phyloP scores from a whole-genome alignment of 73 alveolate species.

The Breviolum minutum region DNA sequence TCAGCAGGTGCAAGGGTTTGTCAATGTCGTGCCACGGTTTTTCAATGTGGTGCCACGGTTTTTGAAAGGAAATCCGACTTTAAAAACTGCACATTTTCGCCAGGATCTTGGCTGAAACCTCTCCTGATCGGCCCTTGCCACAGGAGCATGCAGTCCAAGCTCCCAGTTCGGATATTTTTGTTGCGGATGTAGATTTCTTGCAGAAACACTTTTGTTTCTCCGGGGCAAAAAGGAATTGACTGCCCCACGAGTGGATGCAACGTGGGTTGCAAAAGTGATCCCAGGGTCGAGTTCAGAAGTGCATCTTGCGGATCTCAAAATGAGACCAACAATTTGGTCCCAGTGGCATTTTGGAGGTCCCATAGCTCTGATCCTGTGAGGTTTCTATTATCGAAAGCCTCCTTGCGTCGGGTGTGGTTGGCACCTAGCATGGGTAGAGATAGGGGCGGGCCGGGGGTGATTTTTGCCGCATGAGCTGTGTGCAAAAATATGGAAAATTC shows the following conservation, averaged over 20 bases:
- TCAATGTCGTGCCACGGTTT: no score
- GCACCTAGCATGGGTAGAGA: neutral
- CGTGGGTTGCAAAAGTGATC: no score
- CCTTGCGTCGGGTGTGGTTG: constrained; percentile 19
- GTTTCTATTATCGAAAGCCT: constrained; percentile 29
- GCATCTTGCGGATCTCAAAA: no score
- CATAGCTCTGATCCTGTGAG: neutral
- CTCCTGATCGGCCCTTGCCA: constrained; percentile 47
- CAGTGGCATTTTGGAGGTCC: no score
- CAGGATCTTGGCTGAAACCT: constrained; percentile 77
- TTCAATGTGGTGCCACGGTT: neutral
- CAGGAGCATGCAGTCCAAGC: constrained; percentile 4
- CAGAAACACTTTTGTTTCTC: no score
- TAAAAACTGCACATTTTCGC: neutral
- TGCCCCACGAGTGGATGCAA: no score
- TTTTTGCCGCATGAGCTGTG: no score
- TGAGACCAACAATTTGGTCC: no score
- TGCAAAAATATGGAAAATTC: no score
- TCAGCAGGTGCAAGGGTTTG: neutral
- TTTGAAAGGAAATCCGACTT: neutral
- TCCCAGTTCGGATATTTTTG: no score
- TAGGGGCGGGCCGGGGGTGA: neutral
- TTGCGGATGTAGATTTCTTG: neutral
- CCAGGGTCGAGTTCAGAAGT: no score
- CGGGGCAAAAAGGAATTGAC: no score